phyloP scores from a whole-genome alignment of 352 stramenopile species.

The Hyaloperonospora brassicae region DNA sequence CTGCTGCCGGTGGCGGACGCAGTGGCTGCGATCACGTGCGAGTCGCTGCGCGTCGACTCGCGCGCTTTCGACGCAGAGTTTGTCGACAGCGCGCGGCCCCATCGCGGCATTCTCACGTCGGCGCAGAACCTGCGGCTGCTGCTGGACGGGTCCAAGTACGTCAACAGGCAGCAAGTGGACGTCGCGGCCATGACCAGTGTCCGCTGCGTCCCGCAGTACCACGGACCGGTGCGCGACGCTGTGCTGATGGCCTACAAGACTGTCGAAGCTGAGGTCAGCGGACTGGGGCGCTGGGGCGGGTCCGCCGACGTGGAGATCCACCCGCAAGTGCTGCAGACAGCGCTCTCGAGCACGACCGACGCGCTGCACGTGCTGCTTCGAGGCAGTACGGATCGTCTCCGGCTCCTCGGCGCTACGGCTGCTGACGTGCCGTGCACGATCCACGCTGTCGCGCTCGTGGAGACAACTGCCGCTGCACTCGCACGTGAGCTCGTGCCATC shows the following conservation, averaged over 20 bases:
- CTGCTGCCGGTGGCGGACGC: constrained; percentile 63
- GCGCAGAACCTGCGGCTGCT: constrained; percentile 81
- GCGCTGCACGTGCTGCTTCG: constrained; percentile 48
- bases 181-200: constrained; percentile 34
- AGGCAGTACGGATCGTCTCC: constrained; percentile 48
- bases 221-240: constrained; percentile 66
- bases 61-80: constrained; percentile 77
- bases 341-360: constrained; percentile 45
- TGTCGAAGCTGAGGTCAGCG: constrained; percentile 72
- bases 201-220: constrained; percentile 74
- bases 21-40: constrained; percentile 77
- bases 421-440: constrained; percentile 13
- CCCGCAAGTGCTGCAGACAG: constrained; percentile 57
- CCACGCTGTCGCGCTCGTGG: constrained; percentile 46
- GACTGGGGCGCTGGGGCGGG: constrained; percentile 25
- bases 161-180: constrained; percentile 47
- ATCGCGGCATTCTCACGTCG: constrained; percentile 82
- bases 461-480: constrained; percentile 33
- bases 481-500: constrained; percentile 40
- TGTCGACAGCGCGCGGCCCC: constrained; percentile 68
- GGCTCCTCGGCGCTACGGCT: constrained; percentile 16
- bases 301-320: constrained; percentile 34
- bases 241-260: constrained; percentile 58
- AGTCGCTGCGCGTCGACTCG: constrained; percentile 56
- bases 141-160: constrained; percentile 82